Evolutionary conservation across 164 flowering plant genomes (phyloP).

Genomic region (Taxillus chinensis): DNA sequence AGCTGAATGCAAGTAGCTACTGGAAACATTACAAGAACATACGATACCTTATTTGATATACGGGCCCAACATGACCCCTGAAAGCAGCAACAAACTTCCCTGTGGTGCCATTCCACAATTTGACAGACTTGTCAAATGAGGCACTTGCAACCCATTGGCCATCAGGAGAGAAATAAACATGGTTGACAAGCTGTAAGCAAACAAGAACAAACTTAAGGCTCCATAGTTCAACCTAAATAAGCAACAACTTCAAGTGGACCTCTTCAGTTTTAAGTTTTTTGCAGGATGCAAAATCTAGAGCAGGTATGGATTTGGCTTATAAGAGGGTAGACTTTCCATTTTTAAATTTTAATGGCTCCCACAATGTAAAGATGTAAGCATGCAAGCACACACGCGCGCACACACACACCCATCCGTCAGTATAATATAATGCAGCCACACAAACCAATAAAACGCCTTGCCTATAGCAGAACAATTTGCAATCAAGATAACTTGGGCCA

Average conservation of each 20-base stretch:
- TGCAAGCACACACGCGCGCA: no score
- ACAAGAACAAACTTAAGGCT: slow-evolving; percentile 5
- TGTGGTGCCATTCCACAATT: slow-evolving; percentile 89
- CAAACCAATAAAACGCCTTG: no score
- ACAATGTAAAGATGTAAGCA: not conserved
- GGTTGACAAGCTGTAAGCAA: slow-evolving; percentile 79
- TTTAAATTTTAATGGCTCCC: not conserved
- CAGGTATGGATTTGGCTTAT: no score
- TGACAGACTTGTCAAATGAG: slow-evolving; percentile 93
- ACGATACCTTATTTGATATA: slow-evolving; percentile 86
- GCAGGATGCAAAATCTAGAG: no score
- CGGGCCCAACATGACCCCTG: slow-evolving; percentile 98
- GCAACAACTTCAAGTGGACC: not conserved
- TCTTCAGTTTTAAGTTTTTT: not conserved
- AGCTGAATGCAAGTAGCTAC: slow-evolving; percentile 8
- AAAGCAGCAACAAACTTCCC: slow-evolving; percentile 87
- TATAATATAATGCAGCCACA: no score
- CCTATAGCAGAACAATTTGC: no score
- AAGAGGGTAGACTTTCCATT: no score
- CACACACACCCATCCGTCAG: no score
- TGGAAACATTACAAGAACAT: not conserved
- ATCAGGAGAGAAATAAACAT: slow-evolving; percentile 96
- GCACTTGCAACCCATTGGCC: slow-evolving; percentile 99
- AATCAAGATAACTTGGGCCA: no score
- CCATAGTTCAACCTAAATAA: not conserved